Conservation (phyloP, 352 stramenopile species). For the Globisporangium recalcitrans region DNA sequence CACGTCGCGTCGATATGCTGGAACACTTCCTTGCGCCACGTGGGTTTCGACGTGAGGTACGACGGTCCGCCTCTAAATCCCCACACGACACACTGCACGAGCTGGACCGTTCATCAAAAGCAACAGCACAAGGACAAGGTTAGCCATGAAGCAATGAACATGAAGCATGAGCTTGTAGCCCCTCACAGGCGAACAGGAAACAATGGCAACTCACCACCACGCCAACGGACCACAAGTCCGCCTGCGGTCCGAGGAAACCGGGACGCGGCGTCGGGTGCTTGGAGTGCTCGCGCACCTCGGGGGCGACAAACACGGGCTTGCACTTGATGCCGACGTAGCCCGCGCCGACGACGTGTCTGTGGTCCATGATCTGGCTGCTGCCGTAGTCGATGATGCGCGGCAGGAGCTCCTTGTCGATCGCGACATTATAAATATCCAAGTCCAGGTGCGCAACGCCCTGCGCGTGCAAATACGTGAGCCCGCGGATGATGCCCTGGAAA, state of each 20-base stretch:
- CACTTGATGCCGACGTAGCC: constrained; percentile 79
- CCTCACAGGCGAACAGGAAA: too few relatives aligned
- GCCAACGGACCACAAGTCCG: constrained; percentile 75
- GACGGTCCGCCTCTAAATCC: constrained; percentile 65
- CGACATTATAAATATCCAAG: constrained; percentile 84
- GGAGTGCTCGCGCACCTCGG: constrained; percentile 62
- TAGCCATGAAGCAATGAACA: too few relatives aligned
- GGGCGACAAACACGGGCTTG: constrained; percentile 73
- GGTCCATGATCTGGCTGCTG: constrained; percentile 74
- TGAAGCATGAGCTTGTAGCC: background rate
- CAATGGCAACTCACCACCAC: constrained; percentile 53
- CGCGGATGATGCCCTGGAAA: constrained; percentile 61
- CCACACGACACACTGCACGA: constrained; percentile 80
- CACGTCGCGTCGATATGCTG: constrained; percentile 66
- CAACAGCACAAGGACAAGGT: too few relatives aligned
- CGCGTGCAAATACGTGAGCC: constrained; percentile 76
- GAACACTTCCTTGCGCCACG: constrained; percentile 76
- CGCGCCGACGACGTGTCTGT: constrained; percentile 45
- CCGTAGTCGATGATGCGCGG: constrained; percentile 78
- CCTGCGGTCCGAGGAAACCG: constrained; percentile 65
- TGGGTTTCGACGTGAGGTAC: constrained; percentile 49
- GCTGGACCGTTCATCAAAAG: constrained; percentile 28
- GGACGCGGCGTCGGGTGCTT: constrained; percentile 47
- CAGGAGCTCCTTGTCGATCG: constrained; percentile 47
- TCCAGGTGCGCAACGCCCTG: constrained; percentile 76